Percentiles rank a stretch among this genome's conserved stretches.
Evolutionary conservation across 768 basidiomycete genomes (phyloP).

Genomic region (Serpula lacrymans): DNA sequence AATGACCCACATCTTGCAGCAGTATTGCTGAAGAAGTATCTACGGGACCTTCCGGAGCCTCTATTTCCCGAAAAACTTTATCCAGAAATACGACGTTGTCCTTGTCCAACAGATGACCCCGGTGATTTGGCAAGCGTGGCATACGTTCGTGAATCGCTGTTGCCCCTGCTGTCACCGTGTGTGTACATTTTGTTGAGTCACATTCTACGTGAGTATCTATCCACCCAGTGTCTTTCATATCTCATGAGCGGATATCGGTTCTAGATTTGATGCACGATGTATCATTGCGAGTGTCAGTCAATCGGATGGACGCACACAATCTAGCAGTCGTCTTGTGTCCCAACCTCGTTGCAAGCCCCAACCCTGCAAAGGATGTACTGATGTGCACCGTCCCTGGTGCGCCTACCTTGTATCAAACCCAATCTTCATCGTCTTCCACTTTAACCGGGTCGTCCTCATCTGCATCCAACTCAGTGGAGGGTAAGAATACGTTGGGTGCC

Average conservation of each 20-base stretch:
- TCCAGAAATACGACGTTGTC: conserved; percentile 64
- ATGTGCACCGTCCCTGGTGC: conserved; percentile 64
- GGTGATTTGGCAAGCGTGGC: conserved; percentile 54
- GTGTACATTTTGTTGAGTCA: conserved; percentile 71
- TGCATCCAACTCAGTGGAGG: conserved; percentile 31
- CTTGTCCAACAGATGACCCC: conserved; percentile 47
- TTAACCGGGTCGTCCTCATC: conserved; percentile 3
- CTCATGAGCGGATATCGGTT: background rate
- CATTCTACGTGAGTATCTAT: conserved; percentile 50
- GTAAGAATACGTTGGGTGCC: conserved; percentile 62
- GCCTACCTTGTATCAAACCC: conserved; percentile 32
- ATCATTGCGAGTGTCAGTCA: conserved; percentile 59
- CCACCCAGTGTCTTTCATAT: conserved; percentile 1
- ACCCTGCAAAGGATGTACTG: conserved; percentile 65
- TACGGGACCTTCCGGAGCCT: conserved; percentile 76
- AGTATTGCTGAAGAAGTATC: conserved; percentile 81
- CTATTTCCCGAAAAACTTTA: conserved; percentile 74
- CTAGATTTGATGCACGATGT: conserved; percentile 80
- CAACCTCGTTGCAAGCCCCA: conserved; percentile 71
- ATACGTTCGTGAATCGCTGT: conserved; percentile 67
- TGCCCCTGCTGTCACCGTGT: conserved; percentile 68
- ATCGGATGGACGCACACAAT: conserved; percentile 83
- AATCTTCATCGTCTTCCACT: conserved; percentile 18
- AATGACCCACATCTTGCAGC: conserved; percentile 79
- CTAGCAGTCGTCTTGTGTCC: conserved; percentile 77